Evolutionary conservation across 805 yeast genomes (phyloP).

Genomic region (Saturnispora kantuleensis): DNA sequence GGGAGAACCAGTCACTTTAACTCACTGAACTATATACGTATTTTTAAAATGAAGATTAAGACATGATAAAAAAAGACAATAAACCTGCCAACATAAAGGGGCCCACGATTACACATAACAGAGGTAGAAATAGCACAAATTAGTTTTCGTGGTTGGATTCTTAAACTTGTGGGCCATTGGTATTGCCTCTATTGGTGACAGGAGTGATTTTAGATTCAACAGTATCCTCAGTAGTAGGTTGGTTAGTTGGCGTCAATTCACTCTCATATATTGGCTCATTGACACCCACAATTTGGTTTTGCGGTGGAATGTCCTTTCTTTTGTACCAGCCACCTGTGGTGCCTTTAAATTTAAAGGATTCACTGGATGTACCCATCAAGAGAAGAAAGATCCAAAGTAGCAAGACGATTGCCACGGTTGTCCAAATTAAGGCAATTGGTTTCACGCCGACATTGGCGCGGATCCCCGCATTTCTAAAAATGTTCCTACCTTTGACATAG

Average conservation of each 20-base stretch:
- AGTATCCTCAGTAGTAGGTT: neutral
- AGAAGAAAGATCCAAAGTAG: constrained; percentile 3
- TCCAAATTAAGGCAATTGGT: constrained; percentile 58
- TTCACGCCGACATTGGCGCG: constrained; percentile 36
- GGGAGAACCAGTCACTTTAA: constrained; percentile 52
- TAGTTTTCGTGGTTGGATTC: too few species aligned
- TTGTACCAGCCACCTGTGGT: constrained; percentile 8
- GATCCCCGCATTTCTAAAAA: constrained; percentile 35
- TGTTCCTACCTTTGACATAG: constrained; percentile 43
- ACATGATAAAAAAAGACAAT: neutral
- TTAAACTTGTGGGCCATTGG: too few species aligned
- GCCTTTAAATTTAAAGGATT: neutral
- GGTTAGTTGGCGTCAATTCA: neutral
- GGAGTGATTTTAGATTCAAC: neutral
- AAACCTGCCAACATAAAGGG: neutral
- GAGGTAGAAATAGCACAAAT: too few species aligned
- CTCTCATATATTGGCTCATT: neutral
- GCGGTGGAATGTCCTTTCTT: constrained; percentile 8
- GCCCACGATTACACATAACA: neutral
- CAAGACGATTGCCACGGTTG: constrained; percentile 27
- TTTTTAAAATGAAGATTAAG: neutral
- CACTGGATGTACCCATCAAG: neutral
- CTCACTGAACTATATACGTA: constrained; percentile 39
- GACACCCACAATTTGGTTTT: constrained; percentile 4
- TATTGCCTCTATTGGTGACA: neutral